Evolutionary conservation across 129 eudicot genomes (phyloP).

Genomic region (Calendula officinalis): DNA sequence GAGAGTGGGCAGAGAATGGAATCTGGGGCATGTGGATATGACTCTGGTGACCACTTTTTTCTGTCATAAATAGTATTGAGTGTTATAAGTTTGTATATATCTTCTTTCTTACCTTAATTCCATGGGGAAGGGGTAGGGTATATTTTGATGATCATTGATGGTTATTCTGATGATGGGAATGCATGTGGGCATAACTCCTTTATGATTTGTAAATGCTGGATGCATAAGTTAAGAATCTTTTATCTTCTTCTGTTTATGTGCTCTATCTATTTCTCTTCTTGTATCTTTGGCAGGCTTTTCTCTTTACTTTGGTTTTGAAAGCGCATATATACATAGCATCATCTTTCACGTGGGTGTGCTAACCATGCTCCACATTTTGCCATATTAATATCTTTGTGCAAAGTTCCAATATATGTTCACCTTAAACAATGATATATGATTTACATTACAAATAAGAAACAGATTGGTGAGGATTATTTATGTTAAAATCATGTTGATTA

Average conservation of each 20-base stretch:
- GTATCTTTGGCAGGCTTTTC: conserved; percentile 24
- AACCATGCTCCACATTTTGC: conserved; percentile 10
- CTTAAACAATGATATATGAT: too few species aligned
- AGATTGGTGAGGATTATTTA: too few species aligned
- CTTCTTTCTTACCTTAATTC: conserved; percentile 17
- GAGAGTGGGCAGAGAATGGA: conserved; percentile 32
- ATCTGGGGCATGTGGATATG: conserved; percentile 32
- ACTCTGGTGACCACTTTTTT: conserved; percentile 18
- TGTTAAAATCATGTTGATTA: too few species aligned
- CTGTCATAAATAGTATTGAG: conserved; percentile 21
- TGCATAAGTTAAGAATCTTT: conserved; percentile 32
- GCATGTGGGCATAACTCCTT: conserved; percentile 29
- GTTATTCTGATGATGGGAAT: conserved; percentile 23
- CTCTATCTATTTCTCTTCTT: conserved; percentile 18
- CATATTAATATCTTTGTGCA: neutral
- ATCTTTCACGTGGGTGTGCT: conserved; percentile 19
- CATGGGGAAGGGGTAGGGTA: conserved; percentile 24
- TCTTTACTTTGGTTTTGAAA: conserved; percentile 19
- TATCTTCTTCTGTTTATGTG: conserved; percentile 11
- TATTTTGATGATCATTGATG: conserved; percentile 20
- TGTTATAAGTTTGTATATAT: conserved; percentile 25
- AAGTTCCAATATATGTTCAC: neutral
- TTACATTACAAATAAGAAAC: too few species aligned
- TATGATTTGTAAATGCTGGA: conserved; percentile 25
- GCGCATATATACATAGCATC: conserved; percentile 4